Evolutionary conservation across 495 filamentous ascomycete genomes (phyloP).

Genomic region (Xylaria venustula): DNA sequence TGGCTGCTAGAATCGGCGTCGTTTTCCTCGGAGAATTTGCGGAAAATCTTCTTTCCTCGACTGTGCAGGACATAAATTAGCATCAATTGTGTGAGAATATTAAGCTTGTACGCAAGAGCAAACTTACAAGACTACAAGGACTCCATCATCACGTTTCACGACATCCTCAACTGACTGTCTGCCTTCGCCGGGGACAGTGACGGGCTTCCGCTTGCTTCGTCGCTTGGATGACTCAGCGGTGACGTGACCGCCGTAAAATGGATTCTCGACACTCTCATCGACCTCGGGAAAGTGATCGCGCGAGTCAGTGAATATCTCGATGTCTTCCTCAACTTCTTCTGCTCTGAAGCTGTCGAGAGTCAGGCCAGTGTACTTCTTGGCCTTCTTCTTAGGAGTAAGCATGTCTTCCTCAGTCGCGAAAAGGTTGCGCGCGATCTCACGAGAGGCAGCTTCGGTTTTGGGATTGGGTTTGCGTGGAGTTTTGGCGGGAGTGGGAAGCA

Average conservation of each 20-base stretch:
- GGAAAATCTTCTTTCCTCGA: constrained; percentile 87
- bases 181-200: constrained; percentile 51
- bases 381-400: constrained; percentile 58
- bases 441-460: constrained; percentile 52
- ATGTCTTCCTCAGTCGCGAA: constrained; percentile 61
- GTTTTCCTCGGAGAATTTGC: constrained; percentile 52
- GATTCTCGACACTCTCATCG: constrained; percentile 66
- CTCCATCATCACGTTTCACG: constrained; percentile 68
- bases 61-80: constrained; percentile 45
- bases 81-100: constrained; percentile 10
- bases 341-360: constrained; percentile 68
- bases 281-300: constrained; percentile 78
- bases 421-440: constrained; percentile 69
- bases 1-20: constrained; percentile 24
- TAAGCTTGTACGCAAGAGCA: background rate
- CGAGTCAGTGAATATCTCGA: constrained; percentile 87
- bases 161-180: constrained; percentile 60
- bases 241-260: constrained; percentile 59
- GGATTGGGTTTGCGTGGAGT: constrained; percentile 71
- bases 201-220: constrained; percentile 45
- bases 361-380: constrained; percentile 58
- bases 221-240: constrained; percentile 30
- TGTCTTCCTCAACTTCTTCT: constrained; percentile 53
- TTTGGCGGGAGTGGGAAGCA: constrained; percentile 88
- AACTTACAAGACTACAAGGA: constrained; percentile 86